phyloP scores from a whole-genome alignment of 2,329 filamentous ascomycete species.

The Cordyceps tenuipes region DNA sequence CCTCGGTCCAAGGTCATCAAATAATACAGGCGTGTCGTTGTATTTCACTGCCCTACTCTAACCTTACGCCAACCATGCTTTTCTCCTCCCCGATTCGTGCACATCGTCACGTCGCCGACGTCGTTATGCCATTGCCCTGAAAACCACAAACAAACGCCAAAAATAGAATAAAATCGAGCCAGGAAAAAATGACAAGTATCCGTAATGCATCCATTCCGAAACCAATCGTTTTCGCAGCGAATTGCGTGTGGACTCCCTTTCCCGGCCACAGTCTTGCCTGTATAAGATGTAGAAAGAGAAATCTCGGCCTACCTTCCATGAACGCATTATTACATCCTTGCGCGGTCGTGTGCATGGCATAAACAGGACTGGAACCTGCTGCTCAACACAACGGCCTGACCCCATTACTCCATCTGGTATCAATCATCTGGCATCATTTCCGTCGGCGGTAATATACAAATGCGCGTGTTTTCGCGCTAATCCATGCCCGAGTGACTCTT shows the following conservation, averaged over 20 bases:
- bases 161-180: neutral
- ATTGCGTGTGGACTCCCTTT: neutral
- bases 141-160: slow-evolving; percentile 2
- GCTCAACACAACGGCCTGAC: neutral
- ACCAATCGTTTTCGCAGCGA: neutral
- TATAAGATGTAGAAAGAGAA: slow-evolving; percentile 5
- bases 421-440: neutral
- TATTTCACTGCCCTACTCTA: slow-evolving; percentile 7
- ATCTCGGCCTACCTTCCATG: neutral
- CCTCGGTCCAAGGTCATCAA: neutral
- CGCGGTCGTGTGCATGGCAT: neutral
- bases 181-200: neutral
- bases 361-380: slow-evolving; percentile 10
- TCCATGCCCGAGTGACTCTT: neutral
- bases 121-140: neutral
- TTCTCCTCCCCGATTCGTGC: neutral
- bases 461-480: slow-evolving; percentile 5
- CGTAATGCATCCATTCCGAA: neutral
- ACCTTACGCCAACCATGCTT: slow-evolving; percentile 7
- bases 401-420: slow-evolving; percentile 1
- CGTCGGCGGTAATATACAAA: slow-evolving; percentile 8
- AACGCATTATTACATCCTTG: neutral
- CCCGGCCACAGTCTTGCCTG: neutral
- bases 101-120: neutral
- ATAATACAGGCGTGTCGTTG: neutral